These are phyloP conservation scores for Candolleomyces eurysporus DNA, from an alignment of 768 basidiomycete genomes.

Conservation along the genomic window DNA sequence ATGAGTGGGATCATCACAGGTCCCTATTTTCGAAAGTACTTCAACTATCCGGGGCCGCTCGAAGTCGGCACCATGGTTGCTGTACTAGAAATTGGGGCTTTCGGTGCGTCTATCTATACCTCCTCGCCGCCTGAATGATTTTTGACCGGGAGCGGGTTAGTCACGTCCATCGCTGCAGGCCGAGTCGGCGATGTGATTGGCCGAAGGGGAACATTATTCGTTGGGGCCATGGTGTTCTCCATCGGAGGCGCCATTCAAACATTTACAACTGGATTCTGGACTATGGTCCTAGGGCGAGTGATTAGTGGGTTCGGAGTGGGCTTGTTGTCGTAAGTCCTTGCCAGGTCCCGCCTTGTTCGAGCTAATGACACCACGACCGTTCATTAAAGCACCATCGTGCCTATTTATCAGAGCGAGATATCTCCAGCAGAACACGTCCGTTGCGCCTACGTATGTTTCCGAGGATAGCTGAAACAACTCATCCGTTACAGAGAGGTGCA, in stretches of 20 bases:
- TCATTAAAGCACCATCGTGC: conserved; percentile 77
- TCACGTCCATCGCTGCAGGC: conserved; percentile 87
- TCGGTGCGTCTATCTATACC: conserved; percentile 54
- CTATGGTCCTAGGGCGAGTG: conserved; percentile 82
- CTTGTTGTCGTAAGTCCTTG: conserved; percentile 67
- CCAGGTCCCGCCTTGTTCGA: not conserved
- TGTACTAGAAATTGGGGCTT: conserved; percentile 90
- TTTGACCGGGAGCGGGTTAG: conserved; percentile 33
- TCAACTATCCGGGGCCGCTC: conserved; percentile 71
- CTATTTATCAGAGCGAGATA: conserved; percentile 94
- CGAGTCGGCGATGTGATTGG: conserved; percentile 86
- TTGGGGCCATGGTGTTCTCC: conserved; percentile 81
- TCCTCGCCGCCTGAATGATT: not conserved
- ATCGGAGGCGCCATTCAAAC: conserved; percentile 87
- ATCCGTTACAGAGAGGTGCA: conserved; percentile 65
- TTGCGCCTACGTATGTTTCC: not conserved
- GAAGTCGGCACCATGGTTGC: conserved; percentile 94
- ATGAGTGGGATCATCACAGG: conserved; percentile 93
- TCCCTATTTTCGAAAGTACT: conserved; percentile 78
- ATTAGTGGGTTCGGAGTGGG: conserved; percentile 90
- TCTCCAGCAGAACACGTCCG: conserved; percentile 87
- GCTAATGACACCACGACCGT: not conserved
- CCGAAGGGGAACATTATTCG: conserved; percentile 78
- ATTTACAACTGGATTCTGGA: conserved; percentile 71
- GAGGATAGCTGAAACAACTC: not conserved